A percentile compares a stretch with the other conserved stretches of the same genome.
Conservation (phyloP, 108 stramenopile genomes). For the Cylindrotheca closterium region DNA sequence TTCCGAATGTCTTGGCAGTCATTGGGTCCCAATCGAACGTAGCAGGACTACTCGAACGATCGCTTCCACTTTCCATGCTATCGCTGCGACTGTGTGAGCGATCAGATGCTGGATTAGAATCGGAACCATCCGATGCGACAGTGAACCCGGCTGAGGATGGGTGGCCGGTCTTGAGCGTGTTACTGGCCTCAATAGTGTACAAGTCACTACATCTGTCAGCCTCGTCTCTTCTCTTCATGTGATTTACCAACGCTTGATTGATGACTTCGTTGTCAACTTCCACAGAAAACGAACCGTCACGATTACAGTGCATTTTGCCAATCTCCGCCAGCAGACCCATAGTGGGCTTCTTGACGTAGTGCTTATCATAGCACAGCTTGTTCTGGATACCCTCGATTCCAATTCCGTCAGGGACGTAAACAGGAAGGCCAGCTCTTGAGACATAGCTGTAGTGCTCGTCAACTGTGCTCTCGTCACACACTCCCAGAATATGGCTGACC, state of each 20-base stretch:
- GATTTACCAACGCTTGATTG: slow-evolving; percentile 4
- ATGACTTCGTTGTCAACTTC: slow-evolving; percentile 20
- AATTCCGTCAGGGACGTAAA: slow-evolving; percentile 16
- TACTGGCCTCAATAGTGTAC: not conserved
- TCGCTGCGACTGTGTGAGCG: not conserved
- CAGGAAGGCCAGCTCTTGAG: slow-evolving; percentile 20
- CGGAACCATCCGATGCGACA: not conserved
- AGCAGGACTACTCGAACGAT: too few relatives aligned
- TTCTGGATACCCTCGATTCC: slow-evolving; percentile 19
- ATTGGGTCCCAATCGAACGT: not conserved
- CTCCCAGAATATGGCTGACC: slow-evolving; percentile 22
- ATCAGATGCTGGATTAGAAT: too few relatives aligned
- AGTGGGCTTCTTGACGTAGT: slow-evolving; percentile 26
- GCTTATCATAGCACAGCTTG: slow-evolving; percentile 38
- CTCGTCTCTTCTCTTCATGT: slow-evolving; percentile 19
- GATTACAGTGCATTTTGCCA: slow-evolving; percentile 29
- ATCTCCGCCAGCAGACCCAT: slow-evolving; percentile 33
- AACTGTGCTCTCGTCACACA: slow-evolving; percentile 20
- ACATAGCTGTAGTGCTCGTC: slow-evolving; percentile 31
- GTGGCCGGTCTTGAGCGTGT: not conserved
- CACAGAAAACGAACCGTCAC: slow-evolving; percentile 24
- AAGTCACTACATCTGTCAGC: not conserved
- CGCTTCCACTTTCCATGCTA: not conserved
- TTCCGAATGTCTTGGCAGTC: not conserved
- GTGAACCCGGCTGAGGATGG: not conserved